Base-by-base conservation (phyloP, 805 yeast species). In the Candida krabiensis region DNA sequence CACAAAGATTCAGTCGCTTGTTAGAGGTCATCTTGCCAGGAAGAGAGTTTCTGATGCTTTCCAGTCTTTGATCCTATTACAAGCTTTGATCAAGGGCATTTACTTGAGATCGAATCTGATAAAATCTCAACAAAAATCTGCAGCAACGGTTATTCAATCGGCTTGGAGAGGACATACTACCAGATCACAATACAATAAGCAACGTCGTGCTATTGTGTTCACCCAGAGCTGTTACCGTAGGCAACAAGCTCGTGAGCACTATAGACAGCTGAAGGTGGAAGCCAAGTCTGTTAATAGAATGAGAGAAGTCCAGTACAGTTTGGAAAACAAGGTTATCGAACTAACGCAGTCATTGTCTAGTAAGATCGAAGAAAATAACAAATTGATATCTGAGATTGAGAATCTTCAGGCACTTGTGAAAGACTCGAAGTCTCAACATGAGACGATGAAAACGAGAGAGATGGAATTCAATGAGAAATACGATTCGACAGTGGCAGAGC, bases 311-410 rank as follows among this genome's bases (percentile, higher is more conserved):
- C 89, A 95, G 54, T 93, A 88, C 66, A 80, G 85, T 60, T 75
- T 95, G 55, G 99, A 93, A 64, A 93, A 93, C 65, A 93, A 95
- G 71, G 97, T 95, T n/a, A 89, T 93, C 49, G 95, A 90, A 63
- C 77, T 93, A 51, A 91, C 97, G 3, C 95, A 91, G 56, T 76
- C 83, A 9, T 71, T 91, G 44, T 79, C 96, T 0, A 66, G 80
- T 25, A 86, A 87, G 60, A 82, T 85, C 18, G 86, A 79, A 49
- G 96, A 88, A 51, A 90, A 90, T 63, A 83, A 83, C 67, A 75
- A 73, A 44, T 71, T 91, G 56, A 71, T 77, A 42, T 64, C 66
- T 12, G 84, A 85, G 53, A 76, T 90, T 34, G 73, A 75, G 64
- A 59, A 68, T 29, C 58, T 80, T 37, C 77, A 74, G 44, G 52